Percentiles rank a stretch among this genome's conserved stretches.
phyloP scores from a whole-genome alignment of 306 rosid species.

The Hylodesmum podocarpum region DNA sequence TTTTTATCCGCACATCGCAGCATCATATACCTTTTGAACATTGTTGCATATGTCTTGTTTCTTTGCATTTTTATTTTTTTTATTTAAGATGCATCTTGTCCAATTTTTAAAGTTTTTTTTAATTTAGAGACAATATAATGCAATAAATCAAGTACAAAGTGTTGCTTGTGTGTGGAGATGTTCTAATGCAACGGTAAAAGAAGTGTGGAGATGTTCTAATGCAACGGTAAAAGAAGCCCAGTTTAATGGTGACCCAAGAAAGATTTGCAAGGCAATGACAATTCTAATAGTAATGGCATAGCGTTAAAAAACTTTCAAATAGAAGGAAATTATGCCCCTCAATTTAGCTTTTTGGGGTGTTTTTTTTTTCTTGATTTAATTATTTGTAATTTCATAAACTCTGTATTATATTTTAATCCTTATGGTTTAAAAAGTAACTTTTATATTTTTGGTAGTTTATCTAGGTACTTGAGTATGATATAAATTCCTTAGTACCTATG shows the following conservation, averaged over 20 bases:
- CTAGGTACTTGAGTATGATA: too few species aligned
- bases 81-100: neutral
- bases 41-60: neutral
- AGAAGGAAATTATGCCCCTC: neutral
- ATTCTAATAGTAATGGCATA: neutral
- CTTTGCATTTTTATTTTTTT: neutral
- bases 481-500: too few species aligned
- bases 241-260: neutral
- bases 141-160: neutral
- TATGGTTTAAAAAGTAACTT: too few species aligned
- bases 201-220: neutral
- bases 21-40: neutral
- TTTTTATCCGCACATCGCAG: neutral
- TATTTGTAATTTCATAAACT: too few species aligned
- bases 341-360: neutral
- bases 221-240: neutral
- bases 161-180: neutral
- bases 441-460: too few species aligned
- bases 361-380: neutral
- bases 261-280: neutral
- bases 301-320: neutral
- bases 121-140: neutral
- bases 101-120: neutral
- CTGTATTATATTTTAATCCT: too few species aligned
- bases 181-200: neutral